Conservation (phyloP, 2,329 filamentous ascomycete genomes). For the Didymella keratinophila region DNA sequence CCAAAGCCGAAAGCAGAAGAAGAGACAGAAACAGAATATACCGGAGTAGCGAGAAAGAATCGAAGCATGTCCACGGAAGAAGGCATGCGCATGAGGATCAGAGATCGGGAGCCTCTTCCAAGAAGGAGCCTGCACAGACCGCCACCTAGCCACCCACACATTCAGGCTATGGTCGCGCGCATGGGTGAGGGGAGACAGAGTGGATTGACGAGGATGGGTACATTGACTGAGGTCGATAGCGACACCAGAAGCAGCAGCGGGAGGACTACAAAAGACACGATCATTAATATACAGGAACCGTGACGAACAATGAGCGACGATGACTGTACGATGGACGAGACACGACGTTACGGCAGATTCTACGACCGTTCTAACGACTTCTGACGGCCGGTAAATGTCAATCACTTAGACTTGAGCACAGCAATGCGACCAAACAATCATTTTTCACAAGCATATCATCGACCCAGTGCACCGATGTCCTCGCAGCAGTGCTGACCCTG, state of each 20-base stretch:
- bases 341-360: conserved; percentile 8
- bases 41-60: conserved; percentile 21
- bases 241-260: conserved; percentile 15
- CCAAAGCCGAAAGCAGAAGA: conserved; percentile 25
- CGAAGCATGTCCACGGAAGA: conserved; percentile 41
- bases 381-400: not conserved
- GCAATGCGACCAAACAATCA: not conserved
- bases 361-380: conserved; percentile 6
- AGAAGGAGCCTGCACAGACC: conserved; percentile 22
- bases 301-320: conserved; percentile 14
- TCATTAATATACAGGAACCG: conserved; percentile 31
- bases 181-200: conserved; percentile 41
- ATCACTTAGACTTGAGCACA: not conserved
- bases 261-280: conserved; percentile 30
- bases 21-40: conserved; percentile 18
- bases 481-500: not conserved
- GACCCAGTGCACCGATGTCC: not conserved
- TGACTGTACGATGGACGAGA: conserved; percentile 6
- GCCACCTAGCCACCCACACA: conserved; percentile 38
- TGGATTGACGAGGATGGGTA: conserved; percentile 35
- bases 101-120: conserved; percentile 9
- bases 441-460: too few species aligned
- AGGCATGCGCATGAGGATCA: conserved; percentile 37
- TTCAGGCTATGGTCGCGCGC: conserved; percentile 39
- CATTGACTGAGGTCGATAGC: conserved; percentile 15